Conservation (phyloP, 805 yeast genomes). For the Wickerhamomyces pijperi region DNA sequence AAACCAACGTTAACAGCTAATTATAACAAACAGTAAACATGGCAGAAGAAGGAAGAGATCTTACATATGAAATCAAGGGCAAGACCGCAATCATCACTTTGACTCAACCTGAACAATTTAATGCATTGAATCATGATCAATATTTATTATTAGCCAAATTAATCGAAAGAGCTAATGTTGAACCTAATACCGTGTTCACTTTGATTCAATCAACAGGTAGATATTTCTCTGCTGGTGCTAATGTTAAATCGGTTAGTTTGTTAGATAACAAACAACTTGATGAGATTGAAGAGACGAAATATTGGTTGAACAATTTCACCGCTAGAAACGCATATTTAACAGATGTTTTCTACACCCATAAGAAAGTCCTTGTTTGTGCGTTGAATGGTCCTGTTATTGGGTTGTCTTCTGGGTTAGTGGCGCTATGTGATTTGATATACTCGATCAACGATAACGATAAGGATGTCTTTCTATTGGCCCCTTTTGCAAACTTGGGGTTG, state of each 20-base stretch:
- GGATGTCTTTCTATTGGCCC: conserved; percentile 46
- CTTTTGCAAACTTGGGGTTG: conserved; percentile 75
- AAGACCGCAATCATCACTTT: conserved; percentile 53
- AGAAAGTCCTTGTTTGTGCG: conserved; percentile 59
- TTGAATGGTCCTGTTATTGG: conserved; percentile 87
- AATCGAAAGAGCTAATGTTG: conserved; percentile 50
- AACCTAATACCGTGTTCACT: conserved; percentile 52
- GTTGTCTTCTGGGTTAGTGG: conserved; percentile 58
- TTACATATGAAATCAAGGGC: conserved; percentile 25
- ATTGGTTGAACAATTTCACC: conserved; percentile 49
- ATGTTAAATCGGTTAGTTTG: conserved; percentile 30
- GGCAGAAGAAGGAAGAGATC: conserved; percentile 14
- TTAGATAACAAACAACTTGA: conserved; percentile 7
- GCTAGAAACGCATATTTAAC: conserved; percentile 65
- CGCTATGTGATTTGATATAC: conserved; percentile 69
- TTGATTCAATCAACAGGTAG: conserved; percentile 61
- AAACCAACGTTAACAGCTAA: too few species aligned
- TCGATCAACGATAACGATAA: conserved; percentile 45
- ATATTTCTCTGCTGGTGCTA: conserved; percentile 80
- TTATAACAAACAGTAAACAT: too few species aligned
- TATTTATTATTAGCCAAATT: conserved; percentile 48
- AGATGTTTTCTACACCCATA: conserved; percentile 55
- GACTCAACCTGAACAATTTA: conserved; percentile 47
- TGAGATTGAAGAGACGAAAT: conserved; percentile 21
- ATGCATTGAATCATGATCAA: conserved; percentile 59